These are phyloP conservation scores for Berberis thunbergii DNA, from an alignment of 164 flowering plant species.

Conservation along the genomic window DNA sequence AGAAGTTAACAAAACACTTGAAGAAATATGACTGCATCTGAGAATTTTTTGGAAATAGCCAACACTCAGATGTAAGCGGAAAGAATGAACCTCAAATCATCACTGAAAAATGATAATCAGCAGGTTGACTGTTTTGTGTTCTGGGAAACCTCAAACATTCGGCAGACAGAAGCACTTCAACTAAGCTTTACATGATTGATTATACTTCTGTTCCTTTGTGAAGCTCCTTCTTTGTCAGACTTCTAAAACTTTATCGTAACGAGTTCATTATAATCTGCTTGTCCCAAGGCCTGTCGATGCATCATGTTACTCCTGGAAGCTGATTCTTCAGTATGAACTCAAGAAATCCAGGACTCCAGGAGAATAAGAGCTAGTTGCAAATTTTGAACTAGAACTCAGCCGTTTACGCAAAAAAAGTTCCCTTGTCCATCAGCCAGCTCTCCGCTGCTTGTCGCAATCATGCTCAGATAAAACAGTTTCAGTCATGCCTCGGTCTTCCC, in stretches of 20 bases:
- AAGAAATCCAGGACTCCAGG: neutral
- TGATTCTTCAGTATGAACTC: neutral
- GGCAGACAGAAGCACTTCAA: neutral
- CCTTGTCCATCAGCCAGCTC: neutral
- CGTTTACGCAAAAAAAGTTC: too few relatives aligned
- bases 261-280: too few relatives aligned
- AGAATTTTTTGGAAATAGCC: neutral
- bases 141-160: neutral
- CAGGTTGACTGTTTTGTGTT: neutral
- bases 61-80: neutral
- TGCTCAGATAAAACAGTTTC: conserved; percentile 4
- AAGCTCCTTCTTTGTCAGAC: neutral
- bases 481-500: neutral
- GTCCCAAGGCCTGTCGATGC: too few relatives aligned
- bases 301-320: too few relatives aligned
- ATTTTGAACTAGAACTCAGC: neutral
- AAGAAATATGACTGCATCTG: too few relatives aligned
- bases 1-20: too few relatives aligned
- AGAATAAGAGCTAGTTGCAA: neutral
- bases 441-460: conserved; percentile 3
- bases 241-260: too few relatives aligned
- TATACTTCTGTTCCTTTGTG: neutral
- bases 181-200: neutral
- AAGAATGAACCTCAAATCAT: neutral
- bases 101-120: neutral